Evolutionary conservation across 1,284 basidiomycete species (phyloP).

Genomic region (Malassezia globosa): DNA sequence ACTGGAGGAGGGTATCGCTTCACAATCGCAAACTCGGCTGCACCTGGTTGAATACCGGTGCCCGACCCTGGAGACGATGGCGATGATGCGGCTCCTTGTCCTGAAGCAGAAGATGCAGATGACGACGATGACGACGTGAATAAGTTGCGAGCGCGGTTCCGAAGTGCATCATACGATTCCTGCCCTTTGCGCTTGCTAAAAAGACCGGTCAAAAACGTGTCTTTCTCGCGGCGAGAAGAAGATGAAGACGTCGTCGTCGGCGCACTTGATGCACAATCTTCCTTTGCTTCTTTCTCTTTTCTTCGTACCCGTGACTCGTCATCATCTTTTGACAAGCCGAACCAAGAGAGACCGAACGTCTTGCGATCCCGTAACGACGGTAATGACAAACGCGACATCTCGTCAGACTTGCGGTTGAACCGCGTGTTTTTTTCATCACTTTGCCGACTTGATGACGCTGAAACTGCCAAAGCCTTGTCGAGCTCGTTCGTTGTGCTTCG

Average conservation of each 20-base stretch:
- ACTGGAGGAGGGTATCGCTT: conserved; percentile 92
- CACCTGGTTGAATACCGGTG: too few relatives aligned
- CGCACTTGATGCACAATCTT: conserved; percentile 22
- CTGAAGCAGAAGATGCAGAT: not conserved
- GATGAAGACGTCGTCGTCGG: conserved; percentile 21
- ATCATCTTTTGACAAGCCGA: conserved; percentile 40
- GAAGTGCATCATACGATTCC: conserved; percentile 1
- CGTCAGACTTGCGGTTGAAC: conserved; percentile 6
- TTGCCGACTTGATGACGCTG: too few relatives aligned
- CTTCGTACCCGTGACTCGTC: conserved; percentile 21
- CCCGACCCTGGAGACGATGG: too few relatives aligned
- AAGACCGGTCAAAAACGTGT: conserved; percentile 34
- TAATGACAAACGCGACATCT: not conserved
- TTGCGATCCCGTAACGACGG: conserved; percentile 25
- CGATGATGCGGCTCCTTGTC: too few relatives aligned
- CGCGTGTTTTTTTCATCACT: not conserved
- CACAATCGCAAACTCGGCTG: conserved; percentile 48
- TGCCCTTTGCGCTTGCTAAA: conserved; percentile 13
- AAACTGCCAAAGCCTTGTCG: not conserved
- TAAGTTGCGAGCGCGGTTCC: conserved; percentile 7
- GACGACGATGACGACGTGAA: conserved; percentile 16
- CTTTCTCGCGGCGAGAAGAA: conserved; percentile 16
- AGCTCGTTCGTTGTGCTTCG: conserved; percentile 5
- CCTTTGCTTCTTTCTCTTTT: conserved; percentile 20
- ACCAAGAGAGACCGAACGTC: conserved; percentile 41